These are phyloP conservation scores for Cicer pinnatifidum DNA, from an alignment of 306 rosid species.

Conservation along the genomic window DNA sequence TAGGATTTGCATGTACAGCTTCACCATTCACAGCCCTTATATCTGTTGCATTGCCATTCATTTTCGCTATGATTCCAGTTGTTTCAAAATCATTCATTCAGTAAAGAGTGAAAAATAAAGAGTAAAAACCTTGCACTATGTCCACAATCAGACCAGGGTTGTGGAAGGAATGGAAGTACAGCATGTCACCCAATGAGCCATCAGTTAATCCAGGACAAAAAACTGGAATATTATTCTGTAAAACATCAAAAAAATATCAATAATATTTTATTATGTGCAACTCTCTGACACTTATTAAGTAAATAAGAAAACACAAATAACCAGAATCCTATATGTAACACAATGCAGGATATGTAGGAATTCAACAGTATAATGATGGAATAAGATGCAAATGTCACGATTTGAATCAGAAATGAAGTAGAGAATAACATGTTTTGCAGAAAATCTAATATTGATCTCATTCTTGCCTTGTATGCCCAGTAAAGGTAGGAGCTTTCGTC, in stretches of 20 bases:
- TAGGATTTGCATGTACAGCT: conserved; percentile 82
- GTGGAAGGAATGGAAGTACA: conserved; percentile 83
- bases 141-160: conserved; percentile 83
- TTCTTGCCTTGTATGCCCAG: conserved; percentile 88
- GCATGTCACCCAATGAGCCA: conserved; percentile 94
- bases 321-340: background rate
- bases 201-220: conserved; percentile 49
- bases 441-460: conserved; percentile 35
- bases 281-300: conserved; percentile 4
- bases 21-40: conserved; percentile 85
- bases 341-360: conserved; percentile 10
- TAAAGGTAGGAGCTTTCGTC: conserved; percentile 82
- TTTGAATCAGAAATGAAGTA: conserved; percentile 27
- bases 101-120: conserved; percentile 9
- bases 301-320: conserved; percentile 11
- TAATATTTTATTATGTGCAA: background rate
- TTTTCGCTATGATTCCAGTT: conserved; percentile 20
- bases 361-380: background rate
- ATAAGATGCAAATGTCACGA: conserved; percentile 1
- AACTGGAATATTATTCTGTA: conserved; percentile 22
- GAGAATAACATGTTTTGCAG: conserved; percentile 15
- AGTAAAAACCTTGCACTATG: conserved; percentile 69
- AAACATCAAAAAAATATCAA: conserved; percentile 33
- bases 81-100: conserved; percentile 21
- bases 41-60: conserved; percentile 59